These are phyloP conservation scores for Saccharum spontaneum DNA, from an alignment of 176 grass and related monocot species.

Conservation along the genomic window DNA sequence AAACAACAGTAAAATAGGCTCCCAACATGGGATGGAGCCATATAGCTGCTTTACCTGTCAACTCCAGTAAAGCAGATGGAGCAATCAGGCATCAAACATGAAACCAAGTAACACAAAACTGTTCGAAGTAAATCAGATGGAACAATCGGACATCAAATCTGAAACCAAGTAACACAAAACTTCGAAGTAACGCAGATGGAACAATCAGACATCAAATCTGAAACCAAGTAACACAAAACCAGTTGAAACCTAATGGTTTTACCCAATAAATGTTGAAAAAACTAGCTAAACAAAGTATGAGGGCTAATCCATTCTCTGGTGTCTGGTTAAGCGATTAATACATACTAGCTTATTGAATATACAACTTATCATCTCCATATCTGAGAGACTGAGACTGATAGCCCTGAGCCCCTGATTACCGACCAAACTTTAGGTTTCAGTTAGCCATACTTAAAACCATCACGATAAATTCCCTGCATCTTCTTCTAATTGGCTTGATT, in stretches of 20 bases:
- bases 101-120: not conserved
- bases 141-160: too few species aligned
- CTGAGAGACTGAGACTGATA: not conserved
- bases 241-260: not conserved
- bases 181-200: too few species aligned
- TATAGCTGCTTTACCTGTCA: not conserved
- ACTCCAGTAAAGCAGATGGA: not conserved
- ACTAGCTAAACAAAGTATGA: not conserved
- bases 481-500: not conserved
- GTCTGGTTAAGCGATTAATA: not conserved
- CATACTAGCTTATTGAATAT: not conserved
- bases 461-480: conserved; percentile 3
- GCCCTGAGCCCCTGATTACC: not conserved
- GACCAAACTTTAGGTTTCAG: not conserved
- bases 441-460: conserved; percentile 1
- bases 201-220: too few species aligned
- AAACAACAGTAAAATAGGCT: not conserved
- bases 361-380: not conserved
- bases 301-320: not conserved
- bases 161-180: not conserved
- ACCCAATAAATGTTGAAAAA: not conserved
- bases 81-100: not conserved
- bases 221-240: not conserved
- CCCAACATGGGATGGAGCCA: not conserved
- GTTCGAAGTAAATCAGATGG: too few species aligned